Base-by-base conservation (phyloP, 2,329 filamentous ascomycete genomes). In the Alternaria arbusti region DNA sequence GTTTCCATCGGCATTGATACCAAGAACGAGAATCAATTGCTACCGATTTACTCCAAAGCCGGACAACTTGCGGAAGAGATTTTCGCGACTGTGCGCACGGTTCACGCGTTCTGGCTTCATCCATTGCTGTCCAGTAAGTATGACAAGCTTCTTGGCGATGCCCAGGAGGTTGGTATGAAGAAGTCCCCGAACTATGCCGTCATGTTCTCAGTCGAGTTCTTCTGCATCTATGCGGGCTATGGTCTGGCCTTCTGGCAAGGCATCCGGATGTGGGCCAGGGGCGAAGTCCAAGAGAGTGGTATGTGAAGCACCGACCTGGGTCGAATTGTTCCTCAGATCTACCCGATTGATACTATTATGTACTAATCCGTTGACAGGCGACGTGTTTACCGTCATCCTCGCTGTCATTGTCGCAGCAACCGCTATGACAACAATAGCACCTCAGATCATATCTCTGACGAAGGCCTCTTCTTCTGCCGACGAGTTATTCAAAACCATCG, bases 341-440 rank as follows among this genome's bases (percentile, higher is more conserved):
- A 6, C 22, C 28, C 30, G 17, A n/a, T 10, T 3, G 13, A 3
- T 13, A 15, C 1, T 4, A 40, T n/a, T 7, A 10, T 23, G 40
- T 23, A 47, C 60, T 68, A 8, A 68, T 17, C 3, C 6, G 11
- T 36, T 2, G 22, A 28, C 8, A 65, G 63, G 63, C 4, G 57
- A 62, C 22, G 65, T 67, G 5, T 71, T 72, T 44, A 78, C 74
- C 2, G 78, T 79, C 3, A 77, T 79, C 10, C 64, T 80, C 7
- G 76, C 76, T 23, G 70, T 79, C 8, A 74, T 79, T 13, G 71
- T 79, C 13, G 77, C 75, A 3, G 89, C 89, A 6, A 85, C 88
- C 32, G 87, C 97, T 13, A 82, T 98, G 59, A 97, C 90, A 17
- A 93, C 97, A 67, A 86, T 97, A 78, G 89, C 97, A 85, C 88